A percentile compares a stretch with the other conserved stretches of the same genome.
phyloP scores from a whole-genome alignment of 1,284 basidiomycete genomes.

The Melampsora larici-populina region DNA sequence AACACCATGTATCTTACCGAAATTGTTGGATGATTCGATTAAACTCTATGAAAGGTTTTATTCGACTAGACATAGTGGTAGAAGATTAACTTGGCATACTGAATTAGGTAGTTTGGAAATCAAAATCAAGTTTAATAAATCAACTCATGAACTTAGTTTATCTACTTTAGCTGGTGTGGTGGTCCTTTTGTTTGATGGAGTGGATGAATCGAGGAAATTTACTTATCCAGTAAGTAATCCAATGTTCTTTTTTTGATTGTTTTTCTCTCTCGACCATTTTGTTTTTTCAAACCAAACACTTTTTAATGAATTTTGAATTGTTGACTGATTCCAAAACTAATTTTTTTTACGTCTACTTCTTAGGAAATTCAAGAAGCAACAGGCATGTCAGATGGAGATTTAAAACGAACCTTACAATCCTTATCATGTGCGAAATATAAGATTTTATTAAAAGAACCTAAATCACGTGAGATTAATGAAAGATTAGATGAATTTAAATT shows the following conservation, averaged over 20 bases:
- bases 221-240: conserved; percentile 64
- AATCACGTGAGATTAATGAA: conserved; percentile 71
- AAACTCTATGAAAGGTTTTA: conserved; percentile 87
- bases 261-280: no score
- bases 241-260: background rate
- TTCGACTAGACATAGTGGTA: conserved; percentile 78
- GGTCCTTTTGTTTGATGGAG: conserved; percentile 78
- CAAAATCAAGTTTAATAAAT: conserved; percentile 71
- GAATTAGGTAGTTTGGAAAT: conserved; percentile 90
- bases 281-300: background rate
- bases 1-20: conserved; percentile 67
- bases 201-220: conserved; percentile 66
- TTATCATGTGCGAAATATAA: conserved; percentile 97
- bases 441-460: conserved; percentile 84
- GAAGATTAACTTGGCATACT: conserved; percentile 89
- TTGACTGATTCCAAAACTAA: no score
- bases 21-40: conserved; percentile 64
- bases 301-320: background rate
- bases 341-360: no score
- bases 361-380: conserved; percentile 64
- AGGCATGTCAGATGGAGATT: conserved; percentile 69
- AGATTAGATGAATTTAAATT: conserved; percentile 79
- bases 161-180: conserved; percentile 87
- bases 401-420: conserved; percentile 88
- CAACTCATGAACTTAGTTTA: conserved; percentile 85